Conservation (phyloP, 179 eudicot species). For the Spinacia oleracea region DNA sequence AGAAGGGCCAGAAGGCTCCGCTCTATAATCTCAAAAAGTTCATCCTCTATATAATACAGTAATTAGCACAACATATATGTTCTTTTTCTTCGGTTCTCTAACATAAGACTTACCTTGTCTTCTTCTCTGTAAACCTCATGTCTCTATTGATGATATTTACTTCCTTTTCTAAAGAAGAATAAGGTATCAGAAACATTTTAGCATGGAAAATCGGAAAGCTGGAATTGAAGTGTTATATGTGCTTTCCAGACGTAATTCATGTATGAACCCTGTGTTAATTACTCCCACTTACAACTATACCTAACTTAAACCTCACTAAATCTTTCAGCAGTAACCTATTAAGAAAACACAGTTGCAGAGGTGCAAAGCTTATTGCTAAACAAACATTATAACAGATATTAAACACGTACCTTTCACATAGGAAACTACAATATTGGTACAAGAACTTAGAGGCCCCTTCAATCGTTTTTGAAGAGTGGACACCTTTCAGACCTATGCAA, state of each 20-base stretch:
- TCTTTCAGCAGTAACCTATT: background rate
- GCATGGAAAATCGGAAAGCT: background rate
- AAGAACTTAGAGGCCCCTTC: constrained; percentile 69
- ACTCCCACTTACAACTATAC: background rate
- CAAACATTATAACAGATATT: constrained; percentile 9
- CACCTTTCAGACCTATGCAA: constrained; percentile 65
- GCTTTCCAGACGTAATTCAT: background rate
- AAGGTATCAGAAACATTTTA: background rate
- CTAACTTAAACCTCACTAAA: background rate
- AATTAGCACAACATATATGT: no score
- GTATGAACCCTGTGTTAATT: background rate
- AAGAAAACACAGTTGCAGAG: constrained; percentile 8
- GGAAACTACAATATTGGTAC: constrained; percentile 46
- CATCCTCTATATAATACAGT: no score
- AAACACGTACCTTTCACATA: constrained; percentile 46
- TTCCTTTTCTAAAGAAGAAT: background rate
- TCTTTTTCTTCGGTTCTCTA: no score
- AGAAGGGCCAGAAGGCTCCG: no score
- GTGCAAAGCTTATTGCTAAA: background rate
- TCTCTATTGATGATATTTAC: background rate
- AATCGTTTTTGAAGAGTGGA: constrained; percentile 74
- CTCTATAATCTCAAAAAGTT: no score
- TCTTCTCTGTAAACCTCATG: background rate
- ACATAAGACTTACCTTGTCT: background rate
- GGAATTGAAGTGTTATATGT: background rate